phyloP scores from a whole-genome alignment of 2,329 filamentous ascomycete genomes.

The Trichophaea hybrida region DNA sequence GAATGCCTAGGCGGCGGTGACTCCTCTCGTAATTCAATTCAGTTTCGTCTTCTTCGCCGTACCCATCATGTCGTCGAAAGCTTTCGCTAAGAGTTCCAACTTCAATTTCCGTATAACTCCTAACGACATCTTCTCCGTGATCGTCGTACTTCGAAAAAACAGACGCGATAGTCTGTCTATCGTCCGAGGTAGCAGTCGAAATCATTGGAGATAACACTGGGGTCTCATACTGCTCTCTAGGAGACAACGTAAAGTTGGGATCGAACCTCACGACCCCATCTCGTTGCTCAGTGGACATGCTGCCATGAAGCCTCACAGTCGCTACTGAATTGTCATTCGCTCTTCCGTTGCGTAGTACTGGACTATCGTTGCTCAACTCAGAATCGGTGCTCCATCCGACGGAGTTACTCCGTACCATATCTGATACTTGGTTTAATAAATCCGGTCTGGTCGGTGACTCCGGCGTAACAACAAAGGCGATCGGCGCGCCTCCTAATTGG shows the following conservation, averaged over 20 bases:
- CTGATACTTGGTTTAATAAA: slow-evolving; percentile 15
- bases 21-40: slow-evolving; percentile 13
- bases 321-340: too few relatives aligned
- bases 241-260: not conserved
- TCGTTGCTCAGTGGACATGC: not conserved
- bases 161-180: slow-evolving; percentile 19
- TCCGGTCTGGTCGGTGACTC: slow-evolving; percentile 17
- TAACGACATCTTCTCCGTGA: slow-evolving; percentile 21
- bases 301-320: not conserved
- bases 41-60: slow-evolving; percentile 15
- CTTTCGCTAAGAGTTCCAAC: not conserved
- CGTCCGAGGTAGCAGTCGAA: slow-evolving; percentile 16
- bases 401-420: slow-evolving; percentile 19
- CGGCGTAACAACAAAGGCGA: slow-evolving; percentile 22
- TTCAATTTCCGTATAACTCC: not conserved
- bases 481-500: slow-evolving; percentile 7
- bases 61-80: slow-evolving; percentile 1
- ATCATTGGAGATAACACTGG: slow-evolving; percentile 13
- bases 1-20: slow-evolving; percentile 12
- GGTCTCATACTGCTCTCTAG: not conserved
- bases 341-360: not conserved
- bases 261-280: not conserved
- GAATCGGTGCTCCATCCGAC: slow-evolving; percentile 18
- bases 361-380: slow-evolving; percentile 1
- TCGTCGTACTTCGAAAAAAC: slow-evolving; percentile 24